Conservation (phyloP, 257 asterid species). For the Solanum megistacrolobum region DNA sequence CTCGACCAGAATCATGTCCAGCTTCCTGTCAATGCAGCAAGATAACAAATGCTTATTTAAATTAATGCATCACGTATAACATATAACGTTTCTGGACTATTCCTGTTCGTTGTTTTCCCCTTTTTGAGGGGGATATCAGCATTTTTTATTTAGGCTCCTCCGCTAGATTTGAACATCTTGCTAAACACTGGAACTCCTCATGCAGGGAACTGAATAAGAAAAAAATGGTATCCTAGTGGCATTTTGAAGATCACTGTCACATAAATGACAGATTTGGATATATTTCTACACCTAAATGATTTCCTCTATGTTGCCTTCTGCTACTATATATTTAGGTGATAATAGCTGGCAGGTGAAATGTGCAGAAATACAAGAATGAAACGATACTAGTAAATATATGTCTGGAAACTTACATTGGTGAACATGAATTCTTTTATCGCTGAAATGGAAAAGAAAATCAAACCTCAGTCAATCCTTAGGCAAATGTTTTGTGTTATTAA, state of each 20-base stretch:
- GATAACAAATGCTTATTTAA: background rate
- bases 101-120: background rate
- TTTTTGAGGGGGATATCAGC: background rate
- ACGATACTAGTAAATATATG: background rate
- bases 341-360: background rate
- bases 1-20: constrained; percentile 71
- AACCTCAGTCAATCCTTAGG: background rate
- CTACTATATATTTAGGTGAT: background rate
- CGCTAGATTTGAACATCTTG: background rate
- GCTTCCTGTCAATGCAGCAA: constrained; percentile 41
- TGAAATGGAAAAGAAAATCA: background rate
- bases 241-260: background rate
- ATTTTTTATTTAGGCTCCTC: background rate
- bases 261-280: background rate
- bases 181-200: background rate
- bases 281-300: background rate
- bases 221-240: background rate
- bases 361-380: background rate
- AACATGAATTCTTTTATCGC: background rate
- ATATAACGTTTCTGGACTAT: background rate
- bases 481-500: background rate
- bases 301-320: background rate
- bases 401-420: background rate
- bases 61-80: background rate
- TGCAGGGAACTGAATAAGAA: background rate